Base-by-base conservation (phyloP, 208 protist species). In the Leishmania turanica region DNA sequence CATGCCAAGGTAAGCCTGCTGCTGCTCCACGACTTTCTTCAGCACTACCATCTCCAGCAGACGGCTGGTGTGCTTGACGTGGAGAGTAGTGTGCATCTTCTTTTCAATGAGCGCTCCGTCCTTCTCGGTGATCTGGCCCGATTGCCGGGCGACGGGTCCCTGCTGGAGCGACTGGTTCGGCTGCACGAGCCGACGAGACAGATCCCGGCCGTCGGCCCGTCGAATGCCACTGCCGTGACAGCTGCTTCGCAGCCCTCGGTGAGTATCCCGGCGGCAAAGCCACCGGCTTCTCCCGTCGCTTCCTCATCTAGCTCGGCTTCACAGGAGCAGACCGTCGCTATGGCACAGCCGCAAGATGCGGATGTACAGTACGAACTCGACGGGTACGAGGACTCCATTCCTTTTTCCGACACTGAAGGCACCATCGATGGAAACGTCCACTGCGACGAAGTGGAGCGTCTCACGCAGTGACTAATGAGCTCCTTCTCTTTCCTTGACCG, bases 11-110 rank as follows among this genome's bases (percentile, higher is more conserved):
- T 96, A 17, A 74, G 87, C 11, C 84, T 97, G 5, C 83, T 97
- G 17, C 78, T 97, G 9, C 88, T 97, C 27, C 79, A 92, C 49
- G 91, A 97, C 37, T 97, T 97, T 81, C 74, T 96, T 0, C 68
- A 85, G 58, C 42, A 80, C n/a, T 78, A 95, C n/a, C 82, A 88
- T 11, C 82, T 96, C 6, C 42, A 58, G 3, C 82, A 92, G n/a
- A 92, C 90, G 1, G 79, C 84, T 15, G 91, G 92, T 5, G 92
- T 97, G 21, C 84, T 97, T 37, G 88, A 90, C 65, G 91, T 84
- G 49, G 92, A 97, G 83, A 75, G 77, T 15, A 65, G 82, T 54
- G 64, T 96, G 8, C 75, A 85, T 27, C 60, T 80, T 19, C 78
- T 94, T 8, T 75, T 82, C 3, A 74, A 90, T 21, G 49, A 77